Evolutionary conservation across 257 asterid species (phyloP).

Genomic region (Ophiorrhiza pumila): DNA sequence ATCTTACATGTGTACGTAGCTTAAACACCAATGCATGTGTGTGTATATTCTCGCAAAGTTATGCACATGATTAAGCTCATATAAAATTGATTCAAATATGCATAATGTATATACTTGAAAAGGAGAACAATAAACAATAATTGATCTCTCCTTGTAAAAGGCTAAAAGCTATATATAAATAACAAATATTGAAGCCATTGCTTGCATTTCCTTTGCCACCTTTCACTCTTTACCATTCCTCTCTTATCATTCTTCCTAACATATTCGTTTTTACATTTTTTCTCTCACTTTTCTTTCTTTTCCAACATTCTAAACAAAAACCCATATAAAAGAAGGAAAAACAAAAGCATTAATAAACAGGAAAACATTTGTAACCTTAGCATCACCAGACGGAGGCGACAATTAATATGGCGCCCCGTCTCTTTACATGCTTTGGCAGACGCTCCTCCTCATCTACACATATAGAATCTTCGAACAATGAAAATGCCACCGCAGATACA

Average conservation of each 20-base stretch:
- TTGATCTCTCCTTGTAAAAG: not conserved
- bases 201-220: conserved; percentile 33
- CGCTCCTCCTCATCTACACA: conserved; percentile 22
- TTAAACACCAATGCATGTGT: not conserved
- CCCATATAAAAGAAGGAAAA: not conserved
- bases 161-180: conserved; percentile 4
- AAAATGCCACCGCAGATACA: conserved; percentile 45
- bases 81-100: too few species aligned
- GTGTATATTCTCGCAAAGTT: too few species aligned
- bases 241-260: not conserved
- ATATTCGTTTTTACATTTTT: conserved; percentile 8
- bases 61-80: too few species aligned
- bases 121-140: too few species aligned
- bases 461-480: not conserved
- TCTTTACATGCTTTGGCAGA: conserved; percentile 57
- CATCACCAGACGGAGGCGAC: conserved; percentile 30
- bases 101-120: too few species aligned
- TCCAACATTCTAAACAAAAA: conserved; percentile 14
- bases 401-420: conserved; percentile 73
- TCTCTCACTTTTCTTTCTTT: conserved; percentile 12
- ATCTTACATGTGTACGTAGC: not conserved
- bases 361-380: not conserved
- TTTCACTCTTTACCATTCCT: conserved; percentile 40
- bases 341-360: not conserved
- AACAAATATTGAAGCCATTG: conserved; percentile 8